A percentile compares a stretch with the other conserved stretches of the same genome.
phyloP scores from a whole-genome alignment of 805 yeast species.

The Komagataella populi region DNA sequence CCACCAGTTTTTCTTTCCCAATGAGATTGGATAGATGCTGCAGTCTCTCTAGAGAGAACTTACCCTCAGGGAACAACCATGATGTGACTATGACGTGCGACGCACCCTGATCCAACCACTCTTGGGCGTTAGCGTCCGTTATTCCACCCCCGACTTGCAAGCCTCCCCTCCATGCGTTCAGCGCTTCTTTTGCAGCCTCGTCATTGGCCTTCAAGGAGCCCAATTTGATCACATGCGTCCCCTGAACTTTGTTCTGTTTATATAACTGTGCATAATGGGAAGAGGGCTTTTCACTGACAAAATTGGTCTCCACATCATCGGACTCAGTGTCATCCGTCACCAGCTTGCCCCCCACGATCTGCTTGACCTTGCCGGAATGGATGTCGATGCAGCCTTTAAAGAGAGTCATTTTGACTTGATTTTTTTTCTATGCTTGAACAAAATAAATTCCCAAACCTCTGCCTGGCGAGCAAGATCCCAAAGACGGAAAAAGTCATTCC shows the following conservation, averaged over 20 bases:
- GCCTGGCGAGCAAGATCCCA: background rate
- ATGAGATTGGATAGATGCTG: slow-evolving; percentile 33
- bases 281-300: slow-evolving; percentile 63
- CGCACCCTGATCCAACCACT: slow-evolving; percentile 74
- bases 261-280: slow-evolving; percentile 66
- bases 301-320: slow-evolving; percentile 46
- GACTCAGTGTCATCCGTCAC: slow-evolving; percentile 32
- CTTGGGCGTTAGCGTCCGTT: slow-evolving; percentile 51
- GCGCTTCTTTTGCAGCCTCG: slow-evolving; percentile 66
- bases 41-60: slow-evolving; percentile 38
- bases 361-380: slow-evolving; percentile 91
- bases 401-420: slow-evolving; percentile 44
- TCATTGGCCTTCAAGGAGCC: slow-evolving; percentile 72
- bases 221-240: slow-evolving; percentile 89
- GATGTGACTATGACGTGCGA: slow-evolving; percentile 85
- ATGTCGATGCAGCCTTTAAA: slow-evolving; percentile 94
- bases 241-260: slow-evolving; percentile 37
- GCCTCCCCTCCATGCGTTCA: slow-evolving; percentile 55
- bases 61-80: slow-evolving; percentile 67
- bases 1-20: slow-evolving; percentile 59
- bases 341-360: slow-evolving; percentile 90
- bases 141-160: slow-evolving; percentile 95
- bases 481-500: background rate
- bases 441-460: background rate
- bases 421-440: background rate